Evolutionary conservation across 306 rosid genomes (phyloP).

Genomic region (Hippophae tibetana): DNA sequence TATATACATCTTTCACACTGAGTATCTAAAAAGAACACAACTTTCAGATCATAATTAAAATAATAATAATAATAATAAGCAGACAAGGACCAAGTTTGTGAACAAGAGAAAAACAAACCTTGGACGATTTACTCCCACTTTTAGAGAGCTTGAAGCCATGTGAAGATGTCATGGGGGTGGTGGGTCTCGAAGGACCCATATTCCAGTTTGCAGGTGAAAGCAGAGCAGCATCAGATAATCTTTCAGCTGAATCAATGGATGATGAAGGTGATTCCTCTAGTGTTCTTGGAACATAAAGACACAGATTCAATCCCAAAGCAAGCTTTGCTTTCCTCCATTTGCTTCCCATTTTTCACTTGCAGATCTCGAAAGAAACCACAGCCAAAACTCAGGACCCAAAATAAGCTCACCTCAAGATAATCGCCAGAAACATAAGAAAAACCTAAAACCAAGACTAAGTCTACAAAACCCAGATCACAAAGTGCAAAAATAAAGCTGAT

Average conservation of each 20-base stretch:
- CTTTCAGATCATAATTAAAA: not conserved
- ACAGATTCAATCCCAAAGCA: constrained; percentile 72
- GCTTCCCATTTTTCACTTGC: constrained; percentile 59
- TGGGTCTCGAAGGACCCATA: constrained; percentile 36
- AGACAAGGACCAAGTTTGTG: not conserved
- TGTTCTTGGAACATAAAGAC: constrained; percentile 74
- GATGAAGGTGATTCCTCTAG: constrained; percentile 51
- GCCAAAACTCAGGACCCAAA: constrained; percentile 16
- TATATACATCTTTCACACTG: not conserved
- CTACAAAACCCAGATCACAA: constrained; percentile 65
- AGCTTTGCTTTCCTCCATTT: constrained; percentile 92
- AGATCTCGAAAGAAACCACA: constrained; percentile 12
- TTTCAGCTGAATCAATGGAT: constrained; percentile 36
- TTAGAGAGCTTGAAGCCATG: constrained; percentile 34
- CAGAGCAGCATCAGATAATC: constrained; percentile 74
- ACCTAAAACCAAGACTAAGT: constrained; percentile 11
- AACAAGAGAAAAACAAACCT: constrained; percentile 25
- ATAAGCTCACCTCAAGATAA: constrained; percentile 12
- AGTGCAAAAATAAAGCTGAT: constrained; percentile 28
- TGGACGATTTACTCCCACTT: constrained; percentile 40
- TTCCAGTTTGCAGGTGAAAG: constrained; percentile 59
- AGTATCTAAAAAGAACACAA: constrained; percentile 12
- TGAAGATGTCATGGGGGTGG: constrained; percentile 37
- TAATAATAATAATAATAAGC: too few relatives aligned
- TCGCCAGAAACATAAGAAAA: not conserved